A percentile compares a stretch with the other conserved stretches of the same genome.
Conservation (phyloP, 2,329 filamentous ascomycete genomes). For the Ophiostoma himal-ulmi region DNA sequence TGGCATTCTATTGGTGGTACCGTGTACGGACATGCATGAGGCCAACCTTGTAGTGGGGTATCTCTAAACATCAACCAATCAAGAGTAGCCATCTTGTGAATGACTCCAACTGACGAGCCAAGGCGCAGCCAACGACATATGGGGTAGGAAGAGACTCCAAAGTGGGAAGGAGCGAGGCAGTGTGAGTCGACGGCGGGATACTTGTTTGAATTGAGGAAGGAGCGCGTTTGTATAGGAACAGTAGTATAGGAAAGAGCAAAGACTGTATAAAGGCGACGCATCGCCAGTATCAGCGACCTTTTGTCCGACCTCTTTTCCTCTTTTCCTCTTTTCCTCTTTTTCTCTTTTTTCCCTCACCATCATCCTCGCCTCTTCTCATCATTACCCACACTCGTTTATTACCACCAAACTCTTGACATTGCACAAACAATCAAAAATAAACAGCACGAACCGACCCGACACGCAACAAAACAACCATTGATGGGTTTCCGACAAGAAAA, state of each 20-base stretch:
- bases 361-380: not conserved
- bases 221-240: not conserved
- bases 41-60: not conserved
- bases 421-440: not conserved
- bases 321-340: not conserved
- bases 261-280: not conserved
- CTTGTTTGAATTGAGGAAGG: not conserved
- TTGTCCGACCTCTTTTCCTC: not conserved
- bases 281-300: not conserved
- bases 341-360: not conserved
- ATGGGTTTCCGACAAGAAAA: not conserved
- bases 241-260: not conserved
- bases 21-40: not conserved
- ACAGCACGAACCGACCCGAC: not conserved
- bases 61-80: not conserved
- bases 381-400: not conserved
- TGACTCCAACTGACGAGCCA: not conserved
- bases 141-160: not conserved
- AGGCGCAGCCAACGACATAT: conserved; percentile 1
- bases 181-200: not conserved
- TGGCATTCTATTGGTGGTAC: not conserved
- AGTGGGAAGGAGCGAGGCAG: conserved; percentile 4
- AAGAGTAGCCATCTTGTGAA: not conserved
- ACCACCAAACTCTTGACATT: not conserved
- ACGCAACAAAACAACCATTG: not conserved